Evolutionary conservation across 805 yeast genomes (phyloP).

Genomic region (Yamadazyma philogaea): DNA sequence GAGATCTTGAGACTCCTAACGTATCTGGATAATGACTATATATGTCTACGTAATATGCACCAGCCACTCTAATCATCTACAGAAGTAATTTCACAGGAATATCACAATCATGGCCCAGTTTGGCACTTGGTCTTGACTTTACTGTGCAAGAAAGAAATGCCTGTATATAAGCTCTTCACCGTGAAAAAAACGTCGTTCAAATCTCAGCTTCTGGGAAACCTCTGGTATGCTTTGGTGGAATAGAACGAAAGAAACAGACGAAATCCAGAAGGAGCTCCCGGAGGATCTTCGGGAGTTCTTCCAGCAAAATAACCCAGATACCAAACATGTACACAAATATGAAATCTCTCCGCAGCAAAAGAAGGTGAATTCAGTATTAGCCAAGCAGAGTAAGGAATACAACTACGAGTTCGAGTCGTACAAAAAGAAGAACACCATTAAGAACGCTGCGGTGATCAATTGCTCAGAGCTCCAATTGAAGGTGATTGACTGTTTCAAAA

Average conservation of each 20-base stretch:
- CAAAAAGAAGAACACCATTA: slow-evolving; percentile 24
- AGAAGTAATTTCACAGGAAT: too few species aligned
- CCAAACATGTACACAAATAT: slow-evolving; percentile 20
- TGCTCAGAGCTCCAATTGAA: slow-evolving; percentile 40
- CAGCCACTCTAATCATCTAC: slow-evolving; percentile 18
- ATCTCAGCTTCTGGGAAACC: neutral
- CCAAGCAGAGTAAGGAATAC: slow-evolving; percentile 17
- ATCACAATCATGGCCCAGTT: neutral
- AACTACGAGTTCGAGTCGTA: slow-evolving; percentile 28
- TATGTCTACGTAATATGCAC: neutral
- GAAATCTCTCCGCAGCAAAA: slow-evolving; percentile 26
- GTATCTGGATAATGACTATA: neutral
- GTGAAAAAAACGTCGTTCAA: neutral
- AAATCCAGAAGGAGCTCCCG: slow-evolving; percentile 34
- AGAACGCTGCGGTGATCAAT: slow-evolving; percentile 30
- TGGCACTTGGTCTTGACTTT: neutral
- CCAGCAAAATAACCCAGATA: slow-evolving; percentile 28
- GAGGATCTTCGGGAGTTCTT: slow-evolving; percentile 31
- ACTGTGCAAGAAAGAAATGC: too few species aligned
- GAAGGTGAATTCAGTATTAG: slow-evolving; percentile 25
- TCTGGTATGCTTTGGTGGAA: slow-evolving; percentile 16
- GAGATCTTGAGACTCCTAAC: neutral
- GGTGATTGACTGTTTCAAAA: slow-evolving; percentile 35
- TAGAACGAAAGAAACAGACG: slow-evolving; percentile 20
- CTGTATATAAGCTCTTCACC: neutral